Percentiles rank a stretch among this genome's conserved stretches.
These are phyloP conservation scores for Stephanodiscus triporus DNA, from an alignment of 108 stramenopile species.

Conservation along the genomic window DNA sequence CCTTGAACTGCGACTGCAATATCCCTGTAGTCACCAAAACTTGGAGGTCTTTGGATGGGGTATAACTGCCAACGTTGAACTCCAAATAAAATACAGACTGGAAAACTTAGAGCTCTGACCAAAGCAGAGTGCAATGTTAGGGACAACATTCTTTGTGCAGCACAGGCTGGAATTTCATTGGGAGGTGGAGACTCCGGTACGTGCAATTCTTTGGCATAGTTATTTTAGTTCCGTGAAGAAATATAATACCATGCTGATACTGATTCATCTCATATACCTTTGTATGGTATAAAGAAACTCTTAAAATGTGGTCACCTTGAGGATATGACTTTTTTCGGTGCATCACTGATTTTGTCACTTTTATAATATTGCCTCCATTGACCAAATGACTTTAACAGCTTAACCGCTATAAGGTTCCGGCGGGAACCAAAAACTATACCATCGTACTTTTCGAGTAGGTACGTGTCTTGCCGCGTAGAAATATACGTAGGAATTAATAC, in stretches of 20 bases:
- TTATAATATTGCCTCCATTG: no score
- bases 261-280: neutral
- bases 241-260: no score
- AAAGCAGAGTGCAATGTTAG: neutral
- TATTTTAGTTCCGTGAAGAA: neutral
- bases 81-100: neutral
- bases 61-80: neutral
- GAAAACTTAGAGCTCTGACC: neutral
- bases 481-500: no score
- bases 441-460: no score
- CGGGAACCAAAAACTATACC: no score
- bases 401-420: no score
- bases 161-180: neutral
- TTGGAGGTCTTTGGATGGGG: conserved; percentile 8
- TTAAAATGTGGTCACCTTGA: no score
- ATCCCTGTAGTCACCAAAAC: neutral
- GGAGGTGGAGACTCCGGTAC: neutral
- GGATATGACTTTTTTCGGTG: no score
- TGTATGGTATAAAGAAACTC: no score
- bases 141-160: neutral
- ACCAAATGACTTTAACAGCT: no score
- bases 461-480: no score
- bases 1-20: neutral
- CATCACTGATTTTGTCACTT: no score
- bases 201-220: neutral